Percentiles rank a stretch among this genome's conserved stretches.
Evolutionary conservation across 2,329 filamentous ascomycete species (phyloP).

Genomic region (Ophiosphaerella herpotricha): DNA sequence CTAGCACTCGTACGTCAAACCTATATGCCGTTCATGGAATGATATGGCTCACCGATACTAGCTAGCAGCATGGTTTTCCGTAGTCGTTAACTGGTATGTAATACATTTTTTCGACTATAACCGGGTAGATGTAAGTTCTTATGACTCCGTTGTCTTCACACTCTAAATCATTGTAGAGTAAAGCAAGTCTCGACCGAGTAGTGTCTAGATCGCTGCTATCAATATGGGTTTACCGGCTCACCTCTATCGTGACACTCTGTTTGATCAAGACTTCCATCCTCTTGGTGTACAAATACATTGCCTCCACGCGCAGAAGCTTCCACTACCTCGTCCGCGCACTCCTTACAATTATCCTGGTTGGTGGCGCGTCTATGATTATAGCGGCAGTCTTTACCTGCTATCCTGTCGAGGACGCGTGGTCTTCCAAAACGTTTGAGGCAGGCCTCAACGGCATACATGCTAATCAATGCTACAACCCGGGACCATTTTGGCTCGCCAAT

Average conservation of each 20-base stretch:
- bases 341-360: constrained; percentile 26
- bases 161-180: constrained; percentile 10
- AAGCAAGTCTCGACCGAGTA: constrained; percentile 13
- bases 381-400: constrained; percentile 33
- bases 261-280: constrained; percentile 42
- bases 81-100: constrained; percentile 35
- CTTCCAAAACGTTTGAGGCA: constrained; percentile 23
- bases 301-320: constrained; percentile 32
- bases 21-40: background rate
- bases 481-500: constrained; percentile 39
- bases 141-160: background rate
- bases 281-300: constrained; percentile 37
- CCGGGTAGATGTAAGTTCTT: constrained; percentile 16
- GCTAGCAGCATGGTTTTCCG: constrained; percentile 35
- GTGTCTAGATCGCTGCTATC: constrained; percentile 19
- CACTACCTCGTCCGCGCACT: constrained; percentile 25
- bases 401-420: constrained; percentile 35
- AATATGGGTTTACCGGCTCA: constrained; percentile 36
- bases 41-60: constrained; percentile 18
- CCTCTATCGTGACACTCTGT: constrained; percentile 33
- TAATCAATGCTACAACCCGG: constrained; percentile 31
- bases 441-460: constrained; percentile 18
- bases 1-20: constrained; percentile 28
- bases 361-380: constrained; percentile 32
- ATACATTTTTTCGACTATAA: constrained; percentile 30